phyloP scores from a whole-genome alignment of 805 yeast species.

The Komagataella mondaviorum region DNA sequence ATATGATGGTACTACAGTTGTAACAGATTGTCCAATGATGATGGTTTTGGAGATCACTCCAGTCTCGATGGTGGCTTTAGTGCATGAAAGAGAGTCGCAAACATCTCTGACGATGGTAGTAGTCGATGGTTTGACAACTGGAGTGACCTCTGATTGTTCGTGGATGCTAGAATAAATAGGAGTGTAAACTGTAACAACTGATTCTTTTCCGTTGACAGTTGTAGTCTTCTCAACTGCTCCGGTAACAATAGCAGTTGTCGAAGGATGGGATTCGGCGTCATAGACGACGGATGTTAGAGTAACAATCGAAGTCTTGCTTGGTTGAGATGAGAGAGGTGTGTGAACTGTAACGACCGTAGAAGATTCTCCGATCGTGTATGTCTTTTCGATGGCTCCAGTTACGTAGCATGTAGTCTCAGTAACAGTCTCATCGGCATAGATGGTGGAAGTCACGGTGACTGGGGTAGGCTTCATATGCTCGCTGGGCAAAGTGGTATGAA shows the following conservation, averaged over 20 bases:
- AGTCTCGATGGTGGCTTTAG: neutral
- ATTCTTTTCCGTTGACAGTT: constrained; percentile 16
- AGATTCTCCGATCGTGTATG: neutral
- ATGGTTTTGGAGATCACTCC: neutral
- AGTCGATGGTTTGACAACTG: neutral
- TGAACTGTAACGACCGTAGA: neutral
- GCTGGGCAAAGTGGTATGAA: neutral
- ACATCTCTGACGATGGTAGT: neutral
- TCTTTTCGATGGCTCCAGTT: neutral
- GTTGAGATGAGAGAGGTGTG: neutral
- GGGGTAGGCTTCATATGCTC: neutral
- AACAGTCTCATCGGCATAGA: neutral
- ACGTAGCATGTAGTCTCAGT: neutral
- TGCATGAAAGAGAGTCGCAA: neutral
- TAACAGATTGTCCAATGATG: neutral
- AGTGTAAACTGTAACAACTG: constrained; percentile 22
- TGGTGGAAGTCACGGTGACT: neutral
- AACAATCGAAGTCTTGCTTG: neutral
- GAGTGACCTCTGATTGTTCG: neutral
- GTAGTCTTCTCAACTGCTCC: constrained; percentile 7
- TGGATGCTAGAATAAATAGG: constrained; percentile 6
- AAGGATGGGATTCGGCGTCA: constrained; percentile 2
- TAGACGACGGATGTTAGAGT: neutral
- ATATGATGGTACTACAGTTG: neutral
- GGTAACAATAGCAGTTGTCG: constrained; percentile 6